Evolutionary conservation across 805 yeast genomes (phyloP).

Genomic region (Hanseniaspora thailandica): DNA sequence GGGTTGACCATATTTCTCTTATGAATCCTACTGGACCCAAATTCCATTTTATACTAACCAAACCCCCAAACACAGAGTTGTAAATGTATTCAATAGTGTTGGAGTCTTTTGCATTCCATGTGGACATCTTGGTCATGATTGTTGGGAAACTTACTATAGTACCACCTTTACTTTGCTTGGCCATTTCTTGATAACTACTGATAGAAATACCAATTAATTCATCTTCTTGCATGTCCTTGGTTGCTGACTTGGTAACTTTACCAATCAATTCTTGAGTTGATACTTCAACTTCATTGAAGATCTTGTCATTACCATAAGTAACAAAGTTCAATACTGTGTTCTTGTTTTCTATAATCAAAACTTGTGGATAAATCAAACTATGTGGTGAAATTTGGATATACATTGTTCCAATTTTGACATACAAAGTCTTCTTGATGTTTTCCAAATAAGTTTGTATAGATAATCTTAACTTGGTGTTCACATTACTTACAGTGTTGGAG

Average conservation of each 20-base stretch:
- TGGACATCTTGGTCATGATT: conserved; percentile 59
- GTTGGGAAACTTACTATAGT: conserved; percentile 70
- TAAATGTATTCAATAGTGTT: conserved; percentile 54
- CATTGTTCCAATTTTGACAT: conserved; percentile 46
- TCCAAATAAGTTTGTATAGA: conserved; percentile 26
- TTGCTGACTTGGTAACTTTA: conserved; percentile 49
- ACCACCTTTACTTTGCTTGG: conserved; percentile 62
- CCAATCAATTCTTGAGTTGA: conserved; percentile 47
- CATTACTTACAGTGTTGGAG: conserved; percentile 31
- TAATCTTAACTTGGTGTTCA: conserved; percentile 22
- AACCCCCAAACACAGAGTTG: conserved; percentile 70
- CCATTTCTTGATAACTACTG: conserved; percentile 43
- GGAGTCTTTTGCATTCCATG: conserved; percentile 46
- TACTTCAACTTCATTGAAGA: conserved; percentile 47
- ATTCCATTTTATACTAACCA: conserved; percentile 88
- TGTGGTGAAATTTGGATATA: conserved; percentile 69
- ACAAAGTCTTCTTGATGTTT: conserved; percentile 52
- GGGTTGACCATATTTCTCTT: conserved; percentile 84
- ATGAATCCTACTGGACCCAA: conserved; percentile 82
- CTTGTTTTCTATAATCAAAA: conserved; percentile 49
- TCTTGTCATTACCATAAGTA: conserved; percentile 29
- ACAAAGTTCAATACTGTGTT: conserved; percentile 41
- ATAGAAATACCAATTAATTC: conserved; percentile 37
- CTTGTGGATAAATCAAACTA: conserved; percentile 65
- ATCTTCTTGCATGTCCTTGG: conserved; percentile 38